These are phyloP conservation scores for Halteria grandinella DNA, from an alignment of 73 alveolate species.

Conservation along the genomic window DNA sequence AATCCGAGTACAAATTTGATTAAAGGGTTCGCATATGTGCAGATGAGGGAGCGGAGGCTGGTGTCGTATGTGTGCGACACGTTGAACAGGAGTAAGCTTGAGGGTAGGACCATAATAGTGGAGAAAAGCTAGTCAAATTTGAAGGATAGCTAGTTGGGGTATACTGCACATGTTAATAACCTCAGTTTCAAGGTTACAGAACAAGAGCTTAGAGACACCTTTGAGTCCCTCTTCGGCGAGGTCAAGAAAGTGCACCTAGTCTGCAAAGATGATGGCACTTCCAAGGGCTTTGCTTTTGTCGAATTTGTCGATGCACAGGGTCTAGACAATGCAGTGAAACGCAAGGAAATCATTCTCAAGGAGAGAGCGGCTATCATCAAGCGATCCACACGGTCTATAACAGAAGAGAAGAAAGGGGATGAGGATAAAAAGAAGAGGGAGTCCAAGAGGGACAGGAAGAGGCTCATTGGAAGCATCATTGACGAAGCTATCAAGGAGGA, in stretches of 20 bases:
- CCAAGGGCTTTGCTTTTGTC: slow-evolving; percentile 85
- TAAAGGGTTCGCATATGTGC: slow-evolving; percentile 40
- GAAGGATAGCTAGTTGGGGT: slow-evolving; percentile 37
- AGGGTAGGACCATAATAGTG: slow-evolving; percentile 31
- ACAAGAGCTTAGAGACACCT: slow-evolving; percentile 64
- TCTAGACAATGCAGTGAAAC: slow-evolving; percentile 70
- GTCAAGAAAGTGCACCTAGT: slow-evolving; percentile 67
- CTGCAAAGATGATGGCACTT: slow-evolving; percentile 72
- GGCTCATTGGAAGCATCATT: too few relatives aligned
- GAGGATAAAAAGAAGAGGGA: slow-evolving; percentile 52
- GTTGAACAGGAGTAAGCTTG: slow-evolving; percentile 19
- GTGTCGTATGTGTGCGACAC: not conserved
- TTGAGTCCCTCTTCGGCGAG: slow-evolving; percentile 72
- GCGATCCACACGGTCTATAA: slow-evolving; percentile 78
- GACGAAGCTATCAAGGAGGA: too few relatives aligned
- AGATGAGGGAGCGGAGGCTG: not conserved
- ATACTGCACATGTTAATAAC: slow-evolving; percentile 38
- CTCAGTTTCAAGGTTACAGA: slow-evolving; percentile 65
- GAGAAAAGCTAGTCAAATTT: not conserved
- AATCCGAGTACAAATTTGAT: not conserved
- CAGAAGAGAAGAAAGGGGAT: slow-evolving; percentile 64
- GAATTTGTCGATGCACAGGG: slow-evolving; percentile 73
- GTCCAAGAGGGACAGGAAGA: slow-evolving; percentile 5
- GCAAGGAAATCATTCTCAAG: slow-evolving; percentile 68
- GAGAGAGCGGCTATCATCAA: slow-evolving; percentile 74